Percentiles rank a stretch among this genome's conserved stretches.
Conservation (phyloP, 2,329 filamentous ascomycete genomes). For the Sarocladiaceae sp. region DNA sequence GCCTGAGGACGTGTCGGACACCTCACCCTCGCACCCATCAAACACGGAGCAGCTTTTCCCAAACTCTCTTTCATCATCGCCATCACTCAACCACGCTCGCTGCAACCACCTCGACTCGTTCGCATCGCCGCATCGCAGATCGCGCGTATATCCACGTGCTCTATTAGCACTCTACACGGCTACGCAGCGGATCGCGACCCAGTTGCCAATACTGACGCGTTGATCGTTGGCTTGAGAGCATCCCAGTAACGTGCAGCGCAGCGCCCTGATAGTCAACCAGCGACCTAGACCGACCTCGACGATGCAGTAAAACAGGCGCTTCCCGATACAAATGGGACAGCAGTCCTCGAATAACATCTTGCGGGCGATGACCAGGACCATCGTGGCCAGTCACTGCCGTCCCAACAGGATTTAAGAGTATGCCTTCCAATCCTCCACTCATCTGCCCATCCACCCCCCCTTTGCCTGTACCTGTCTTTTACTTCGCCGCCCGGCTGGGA, state of each 20-base stretch:
- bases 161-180: too few relatives aligned
- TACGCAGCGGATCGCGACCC: too few relatives aligned
- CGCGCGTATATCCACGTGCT: too few relatives aligned
- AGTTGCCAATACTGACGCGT: too few relatives aligned
- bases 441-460: not conserved
- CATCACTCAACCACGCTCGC: not conserved
- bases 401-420: conserved; percentile 1
- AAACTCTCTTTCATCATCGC: not conserved
- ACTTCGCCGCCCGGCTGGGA: not conserved
- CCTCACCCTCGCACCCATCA: not conserved
- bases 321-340: conserved; percentile 7
- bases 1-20: conserved; percentile 8
- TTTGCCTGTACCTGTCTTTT: not conserved
- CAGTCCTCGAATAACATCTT: not conserved
- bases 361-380: not conserved
- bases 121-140: too few relatives aligned
- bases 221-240: not conserved
- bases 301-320: not conserved
- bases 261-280: not conserved
- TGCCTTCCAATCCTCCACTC: not conserved
- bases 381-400: not conserved
- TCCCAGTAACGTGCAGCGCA: not conserved
- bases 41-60: not conserved
- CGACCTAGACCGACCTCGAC: not conserved
- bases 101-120: too few relatives aligned